These are phyloP conservation scores for Candida odintsovae DNA, from an alignment of 805 yeast genomes.

Conservation along the genomic window DNA sequence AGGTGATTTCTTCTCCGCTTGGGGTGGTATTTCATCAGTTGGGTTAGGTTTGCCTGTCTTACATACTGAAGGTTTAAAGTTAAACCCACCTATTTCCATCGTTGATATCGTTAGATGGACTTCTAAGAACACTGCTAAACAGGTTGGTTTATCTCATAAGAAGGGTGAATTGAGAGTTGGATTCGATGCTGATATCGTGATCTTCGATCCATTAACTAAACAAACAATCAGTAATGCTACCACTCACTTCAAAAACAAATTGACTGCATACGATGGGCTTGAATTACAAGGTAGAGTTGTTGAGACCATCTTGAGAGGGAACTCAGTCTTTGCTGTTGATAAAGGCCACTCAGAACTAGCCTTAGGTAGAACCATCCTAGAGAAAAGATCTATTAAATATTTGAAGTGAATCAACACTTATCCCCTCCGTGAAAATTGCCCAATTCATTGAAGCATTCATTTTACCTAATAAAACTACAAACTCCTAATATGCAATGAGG, in stretches of 20 bases:
- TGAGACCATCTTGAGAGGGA: conserved; percentile 78
- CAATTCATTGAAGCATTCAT: no score
- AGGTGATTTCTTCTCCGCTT: conserved; percentile 87
- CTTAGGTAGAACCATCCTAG: conserved; percentile 54
- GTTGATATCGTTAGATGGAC: conserved; percentile 76
- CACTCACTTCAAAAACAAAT: conserved; percentile 75
- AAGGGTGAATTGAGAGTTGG: conserved; percentile 76
- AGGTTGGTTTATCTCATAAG: conserved; percentile 65
- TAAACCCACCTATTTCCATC: conserved; percentile 45
- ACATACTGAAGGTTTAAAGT: conserved; percentile 64
- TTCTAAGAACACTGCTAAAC: conserved; percentile 74
- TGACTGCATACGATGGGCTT: conserved; percentile 81
- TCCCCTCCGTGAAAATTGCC: not conserved
- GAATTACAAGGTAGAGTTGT: conserved; percentile 65
- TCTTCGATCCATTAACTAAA: conserved; percentile 61
- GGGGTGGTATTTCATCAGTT: conserved; percentile 96
- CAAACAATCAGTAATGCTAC: conserved; percentile 48
- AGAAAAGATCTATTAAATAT: conserved; percentile 37
- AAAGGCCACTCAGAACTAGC: conserved; percentile 52
- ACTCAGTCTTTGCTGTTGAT: conserved; percentile 50
- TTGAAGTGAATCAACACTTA: not conserved
- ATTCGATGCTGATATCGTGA: conserved; percentile 80
- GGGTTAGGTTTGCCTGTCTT: conserved; percentile 84
- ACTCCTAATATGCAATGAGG: not conserved
- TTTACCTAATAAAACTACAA: not conserved